phyloP scores from a whole-genome alignment of 192 early-diverging fungal species.

The Coemansia sp. region DNA sequence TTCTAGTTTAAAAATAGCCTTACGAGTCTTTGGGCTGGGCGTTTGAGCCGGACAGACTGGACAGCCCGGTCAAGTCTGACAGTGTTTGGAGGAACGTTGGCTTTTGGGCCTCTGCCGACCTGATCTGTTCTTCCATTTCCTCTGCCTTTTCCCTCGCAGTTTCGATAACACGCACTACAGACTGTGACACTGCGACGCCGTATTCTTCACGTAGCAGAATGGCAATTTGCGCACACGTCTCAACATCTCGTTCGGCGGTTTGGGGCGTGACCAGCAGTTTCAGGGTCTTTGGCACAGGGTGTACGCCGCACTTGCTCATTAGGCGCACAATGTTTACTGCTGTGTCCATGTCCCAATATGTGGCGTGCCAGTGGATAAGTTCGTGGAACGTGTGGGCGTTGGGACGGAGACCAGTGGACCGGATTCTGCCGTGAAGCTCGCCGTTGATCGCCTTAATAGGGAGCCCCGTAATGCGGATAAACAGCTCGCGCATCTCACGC shows the following conservation, averaged over 20 bases:
- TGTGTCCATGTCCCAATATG: constrained; percentile 42
- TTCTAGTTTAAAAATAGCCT: too few relatives aligned
- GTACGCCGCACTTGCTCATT: constrained; percentile 21
- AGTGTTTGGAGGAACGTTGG: neutral
- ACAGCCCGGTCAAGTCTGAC: neutral
- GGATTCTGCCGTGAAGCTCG: neutral
- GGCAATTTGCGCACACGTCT: constrained; percentile 16
- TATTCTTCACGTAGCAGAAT: constrained; percentile 9
- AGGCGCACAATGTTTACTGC: constrained; percentile 14
- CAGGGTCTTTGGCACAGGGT: constrained; percentile 18
- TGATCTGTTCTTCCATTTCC: constrained; percentile 33
- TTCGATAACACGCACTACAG: constrained; percentile 13
- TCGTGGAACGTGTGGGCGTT: constrained; percentile 27
- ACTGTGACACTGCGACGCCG: neutral
- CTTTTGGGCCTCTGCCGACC: constrained; percentile 9
- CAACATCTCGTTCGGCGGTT: constrained; percentile 17
- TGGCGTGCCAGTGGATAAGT: constrained; percentile 39
- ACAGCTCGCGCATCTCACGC: constrained; percentile 35
- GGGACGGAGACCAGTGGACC: neutral
- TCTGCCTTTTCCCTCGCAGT: constrained; percentile 4
- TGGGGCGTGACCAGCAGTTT: constrained; percentile 20
- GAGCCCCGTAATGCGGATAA: constrained; percentile 15
- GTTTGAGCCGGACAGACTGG: neutral
- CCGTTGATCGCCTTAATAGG: neutral
- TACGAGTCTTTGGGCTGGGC: too few relatives aligned